Conservation (phyloP, 2,329 filamentous ascomycete genomes). For the Kalmusia sp. region DNA sequence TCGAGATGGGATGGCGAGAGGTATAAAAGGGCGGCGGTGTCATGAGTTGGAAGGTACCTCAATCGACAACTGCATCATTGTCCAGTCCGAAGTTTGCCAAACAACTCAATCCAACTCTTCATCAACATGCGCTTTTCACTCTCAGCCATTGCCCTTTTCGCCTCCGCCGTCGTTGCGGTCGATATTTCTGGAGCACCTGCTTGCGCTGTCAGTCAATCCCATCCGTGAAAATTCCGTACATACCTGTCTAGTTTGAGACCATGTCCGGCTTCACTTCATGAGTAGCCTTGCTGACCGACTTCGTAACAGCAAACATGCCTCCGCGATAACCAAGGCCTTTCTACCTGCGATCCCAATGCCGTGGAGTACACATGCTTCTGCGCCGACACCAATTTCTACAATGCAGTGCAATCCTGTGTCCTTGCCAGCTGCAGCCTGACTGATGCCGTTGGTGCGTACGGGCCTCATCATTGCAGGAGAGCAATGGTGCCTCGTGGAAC, state of each 20-base stretch:
- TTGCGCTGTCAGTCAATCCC: constrained; percentile 14
- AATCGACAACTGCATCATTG: background rate
- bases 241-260: too few species aligned
- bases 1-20: background rate
- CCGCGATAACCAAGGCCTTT: constrained; percentile 4
- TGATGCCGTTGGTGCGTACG: constrained; percentile 15
- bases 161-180: constrained; percentile 6
- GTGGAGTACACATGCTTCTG: constrained; percentile 18
- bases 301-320: constrained; percentile 18
- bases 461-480: too few species aligned
- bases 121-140: constrained; percentile 20
- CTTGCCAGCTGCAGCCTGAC: constrained; percentile 9
- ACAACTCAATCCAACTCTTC: background rate
- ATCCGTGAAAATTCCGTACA: background rate
- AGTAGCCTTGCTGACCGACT: background rate
- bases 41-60: background rate
- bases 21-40: background rate
- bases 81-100: background rate
- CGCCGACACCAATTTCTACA: constrained; percentile 19
- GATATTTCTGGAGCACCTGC: constrained; percentile 20
- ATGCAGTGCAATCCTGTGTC: constrained; percentile 9
- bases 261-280: background rate
- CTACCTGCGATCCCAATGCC: constrained; percentile 16
- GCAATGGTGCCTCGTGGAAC: too few species aligned
- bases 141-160: constrained; percentile 11